Base-by-base conservation (phyloP, 257 asterid genomes). In the Solanum bukasovii region DNA sequence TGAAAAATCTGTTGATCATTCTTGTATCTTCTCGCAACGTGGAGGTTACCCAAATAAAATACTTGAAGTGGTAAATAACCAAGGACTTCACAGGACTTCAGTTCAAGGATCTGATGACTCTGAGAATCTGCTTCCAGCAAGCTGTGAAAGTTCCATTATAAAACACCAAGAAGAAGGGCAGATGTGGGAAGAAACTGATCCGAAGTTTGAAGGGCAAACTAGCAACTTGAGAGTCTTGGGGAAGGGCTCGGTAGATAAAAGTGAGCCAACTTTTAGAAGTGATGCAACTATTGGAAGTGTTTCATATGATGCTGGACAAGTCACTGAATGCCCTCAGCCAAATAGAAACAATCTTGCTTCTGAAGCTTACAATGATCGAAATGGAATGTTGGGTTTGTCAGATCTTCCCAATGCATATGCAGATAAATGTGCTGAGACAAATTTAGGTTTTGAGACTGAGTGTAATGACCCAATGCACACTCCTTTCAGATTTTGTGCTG, bases 401-500 rank as follows among this genome's bases (percentile, higher is more conserved):
- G 91, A 90, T 87, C 88, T 87, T 86, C 84, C 91, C 31, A 72
- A 87, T 84, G 35, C 88, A 87, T 91, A 84, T 68, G 61, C 90
- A 84, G 89, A 71, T 89, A 92, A 91, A 86, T 92, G 88, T 89
- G 87, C 84, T 23, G 88, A 88, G 83, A 87, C 86, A 37, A 87
- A 90, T 87, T 73, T 88, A 40, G 70, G 86, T 82, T 59, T 90
- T 61, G 91, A 74, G 83, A 85, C 72, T 29, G 59, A 87, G 73
- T 79, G 89, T 86, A 83, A 88, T 87, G 31, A 74, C 71, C 63
- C 40, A 87, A 88, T 87, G 85, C 89, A 88, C 88, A 31, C 91
- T 75, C 93, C 99, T 89, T 91, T 93, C 89, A 91, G 93, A 90
- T 94, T 93, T 88, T 90, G 91, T 89, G 93, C 93, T 87, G 98